Evolutionary conservation across 805 yeast species (phyloP), one percentile per base, ranked within the genome.

Genomic region (Saitoella complicata): DNA sequence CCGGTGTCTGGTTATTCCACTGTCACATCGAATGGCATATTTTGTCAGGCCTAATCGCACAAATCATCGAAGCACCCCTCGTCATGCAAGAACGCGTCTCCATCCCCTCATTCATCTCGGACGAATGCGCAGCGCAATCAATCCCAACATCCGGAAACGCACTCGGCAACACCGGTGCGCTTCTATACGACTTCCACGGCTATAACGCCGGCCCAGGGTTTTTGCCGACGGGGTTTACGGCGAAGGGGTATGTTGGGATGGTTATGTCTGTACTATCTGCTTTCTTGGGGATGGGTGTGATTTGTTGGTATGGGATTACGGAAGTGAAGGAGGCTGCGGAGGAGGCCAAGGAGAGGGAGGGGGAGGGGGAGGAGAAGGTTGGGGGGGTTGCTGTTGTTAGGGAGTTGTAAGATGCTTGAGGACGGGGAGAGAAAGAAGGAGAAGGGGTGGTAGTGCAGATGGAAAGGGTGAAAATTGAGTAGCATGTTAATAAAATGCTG

Each of bases 21-120:
- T 88, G 98, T 66, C 98, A 88, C 62, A 81, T 91, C 57, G 97
- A 91, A 62, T 88, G 98, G 98, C 98, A 91, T 68, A 73, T 88
- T 70, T 72, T 78, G 57, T 97, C 91, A 69, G 98, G 98, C 58
- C 72, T 88, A 55, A 94, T 94, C 8, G 55, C 86, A 45, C 68
- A 71, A 7, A 66, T 91, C 39, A 66, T 88, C 45, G 98, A 88
- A 66, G 95, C 85, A 45, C 98, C 98, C 31, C 70, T 70, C 46
- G 69, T 88, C 42, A 62, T 61, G 12, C 66, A 68, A 46, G 54
- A 64, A 45, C 47, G 63, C 10, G 82, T 81, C 63, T 68, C 68
- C 44, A 58, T 87, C 42, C 71, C 87, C 35, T 77, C 74, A 2
- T 70, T 70, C 61, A 80, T 74, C 65, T 65, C 59, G 48, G 67